Conservation (phyloP, 176 grass and related monocot genomes). For the Triticum aestivum region IWGSC_CS_RefSeq_v2.1 NC_057798.1:707566871-707567370, state of each 20-base stretch:
- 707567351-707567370: constrained; percentile 21
- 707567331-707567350: constrained; percentile 33
- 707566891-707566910: not conserved
- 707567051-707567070: not conserved
- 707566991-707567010: not conserved
- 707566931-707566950: constrained; percentile 44
- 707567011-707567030: constrained; percentile 17
- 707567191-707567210: not conserved
- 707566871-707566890: constrained; percentile 21
- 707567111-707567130: not conserved
- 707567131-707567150: not conserved
- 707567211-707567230: constrained; percentile 37
- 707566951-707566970: constrained; percentile 15
- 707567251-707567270: constrained; percentile 42
- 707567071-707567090: constrained; percentile 3
- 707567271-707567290: constrained; percentile 20
- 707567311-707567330: constrained; percentile 40
- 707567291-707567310: constrained; percentile 37
- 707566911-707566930: not conserved
- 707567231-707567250: constrained; percentile 29
- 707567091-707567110: constrained; percentile 12
- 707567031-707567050: constrained; percentile 17
- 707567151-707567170: constrained; percentile 23
- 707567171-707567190: constrained; percentile 42
- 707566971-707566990: constrained; percentile 36